Conservation (phyloP, 768 basidiomycete genomes). For the Clathrus columnatus region DNA sequence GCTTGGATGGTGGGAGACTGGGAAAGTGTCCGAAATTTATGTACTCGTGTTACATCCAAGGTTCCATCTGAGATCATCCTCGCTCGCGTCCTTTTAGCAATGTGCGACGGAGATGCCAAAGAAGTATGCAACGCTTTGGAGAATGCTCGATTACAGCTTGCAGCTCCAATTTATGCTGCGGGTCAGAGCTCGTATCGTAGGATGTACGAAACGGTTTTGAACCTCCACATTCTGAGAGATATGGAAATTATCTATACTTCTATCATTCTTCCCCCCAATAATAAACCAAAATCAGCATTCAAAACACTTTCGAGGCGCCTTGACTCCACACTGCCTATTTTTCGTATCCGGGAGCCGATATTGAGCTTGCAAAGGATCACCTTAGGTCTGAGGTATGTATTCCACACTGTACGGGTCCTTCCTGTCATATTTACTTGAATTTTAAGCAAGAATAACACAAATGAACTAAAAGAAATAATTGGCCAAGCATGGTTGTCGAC, state of each 20-base stretch:
- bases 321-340: slow-evolving; percentile 74
- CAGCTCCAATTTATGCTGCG: slow-evolving; percentile 72
- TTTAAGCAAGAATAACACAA: slow-evolving; percentile 15
- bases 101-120: slow-evolving; percentile 46
- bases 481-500: slow-evolving; percentile 85
- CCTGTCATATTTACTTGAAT: neutral
- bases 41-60: slow-evolving; percentile 30
- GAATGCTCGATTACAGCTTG: slow-evolving; percentile 63
- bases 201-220: slow-evolving; percentile 77
- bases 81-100: slow-evolving; percentile 71
- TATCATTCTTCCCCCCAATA: neutral
- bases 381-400: slow-evolving; percentile 57
- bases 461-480: slow-evolving; percentile 47
- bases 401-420: neutral
- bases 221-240: slow-evolving; percentile 83
- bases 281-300: slow-evolving; percentile 20
- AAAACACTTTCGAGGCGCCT: slow-evolving; percentile 53
- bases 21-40: slow-evolving; percentile 62
- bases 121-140: slow-evolving; percentile 44
- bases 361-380: slow-evolving; percentile 85
- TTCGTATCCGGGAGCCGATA: slow-evolving; percentile 80
- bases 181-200: slow-evolving; percentile 75
- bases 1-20: slow-evolving; percentile 96
- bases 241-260: slow-evolving; percentile 52
- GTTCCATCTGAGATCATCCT: slow-evolving; percentile 60